phyloP scores from a whole-genome alignment of 345 rosid species.

The Physaria fendleri region DNA sequence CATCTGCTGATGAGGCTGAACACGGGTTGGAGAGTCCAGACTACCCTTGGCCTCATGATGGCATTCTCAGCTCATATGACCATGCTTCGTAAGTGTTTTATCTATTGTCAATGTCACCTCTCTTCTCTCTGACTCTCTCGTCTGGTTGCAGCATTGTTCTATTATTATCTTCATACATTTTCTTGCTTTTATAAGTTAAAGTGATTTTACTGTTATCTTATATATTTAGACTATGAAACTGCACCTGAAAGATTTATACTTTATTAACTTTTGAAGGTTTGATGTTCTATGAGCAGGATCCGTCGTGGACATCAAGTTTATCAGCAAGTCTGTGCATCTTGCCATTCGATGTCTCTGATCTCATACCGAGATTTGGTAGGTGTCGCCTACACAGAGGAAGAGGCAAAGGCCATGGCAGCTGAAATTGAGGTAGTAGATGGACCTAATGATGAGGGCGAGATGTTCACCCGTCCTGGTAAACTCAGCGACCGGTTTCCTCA shows the following conservation, averaged over 20 bases:
- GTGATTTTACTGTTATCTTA: neutral
- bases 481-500: slow-evolving; percentile 94
- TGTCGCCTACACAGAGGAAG: slow-evolving; percentile 98
- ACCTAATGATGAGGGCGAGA: slow-evolving; percentile 99
- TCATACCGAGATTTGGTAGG: slow-evolving; percentile 96
- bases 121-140: neutral
- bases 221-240: neutral
- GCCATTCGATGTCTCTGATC: slow-evolving; percentile 96
- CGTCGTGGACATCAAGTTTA: slow-evolving; percentile 99
- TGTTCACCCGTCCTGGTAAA: slow-evolving; percentile 97
- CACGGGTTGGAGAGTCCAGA: slow-evolving; percentile 77
- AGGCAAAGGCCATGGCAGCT: slow-evolving; percentile 97
- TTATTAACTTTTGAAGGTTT: neutral
- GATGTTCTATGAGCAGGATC: slow-evolving; percentile 54
- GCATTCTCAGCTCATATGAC: slow-evolving; percentile 96
- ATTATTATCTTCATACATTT: neutral
- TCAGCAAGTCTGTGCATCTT: slow-evolving; percentile 97
- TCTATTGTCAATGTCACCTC: neutral
- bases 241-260: neutral
- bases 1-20: slow-evolving; percentile 97
- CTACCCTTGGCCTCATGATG: slow-evolving; percentile 99
- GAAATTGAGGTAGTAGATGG: slow-evolving; percentile 98
- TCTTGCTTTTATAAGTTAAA: neutral
- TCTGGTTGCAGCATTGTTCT: neutral
- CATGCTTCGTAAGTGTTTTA: slow-evolving; percentile 87